Base-by-base conservation (phyloP, 805 yeast genomes). In the Lachancea sp. region DNA sequence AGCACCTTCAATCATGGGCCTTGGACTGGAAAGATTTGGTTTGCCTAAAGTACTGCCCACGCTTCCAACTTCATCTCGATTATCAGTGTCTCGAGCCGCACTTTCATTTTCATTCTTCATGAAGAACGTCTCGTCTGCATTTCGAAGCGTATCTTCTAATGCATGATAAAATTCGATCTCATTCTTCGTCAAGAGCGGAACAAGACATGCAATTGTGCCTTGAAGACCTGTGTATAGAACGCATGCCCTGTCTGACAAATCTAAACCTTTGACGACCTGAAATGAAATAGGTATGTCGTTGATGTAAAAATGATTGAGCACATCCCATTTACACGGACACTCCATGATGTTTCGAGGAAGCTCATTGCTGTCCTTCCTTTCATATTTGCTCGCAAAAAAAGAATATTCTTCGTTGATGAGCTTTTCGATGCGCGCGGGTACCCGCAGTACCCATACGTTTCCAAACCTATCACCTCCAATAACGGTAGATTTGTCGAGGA, bases 381-480 rank as follows among this genome's bases (percentile, higher is more conserved):
- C 40, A 19, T 57, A 67, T 41, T 65, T 63, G 6, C 63, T 61
- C 3, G 61, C 38, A 5, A 76, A 52, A 40, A 66, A 62, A 3
- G 70, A 57, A 2, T 75, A 72, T 38, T 70, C 68, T 41, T 72
- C 75, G 47, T 75, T 81, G 19, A 78, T 63, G 35, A 71, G 59
- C 36, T 67, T 63, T 0, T 81, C 73, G 0, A 72, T 68, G 3
- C 70, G 66, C n/a, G 65, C 65, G 0, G 83, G 77, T 34, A 83
- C 63, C 47, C 96, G 68, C 34, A 87, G 64, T 1, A 85, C 74
- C 63, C 82, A 80, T 0, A 89, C 38, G 54, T 83, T 86, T 0
- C 98, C 97, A 64, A 85, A 88, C 57, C 81, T 82, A 60, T 93
- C 98, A 12, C 96, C 96, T 1, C 86, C 87, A 34, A 84, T 68